These are phyloP conservation scores for Agaricus blazei DNA, from an alignment of 768 basidiomycete species.

Conservation along the genomic window DNA sequence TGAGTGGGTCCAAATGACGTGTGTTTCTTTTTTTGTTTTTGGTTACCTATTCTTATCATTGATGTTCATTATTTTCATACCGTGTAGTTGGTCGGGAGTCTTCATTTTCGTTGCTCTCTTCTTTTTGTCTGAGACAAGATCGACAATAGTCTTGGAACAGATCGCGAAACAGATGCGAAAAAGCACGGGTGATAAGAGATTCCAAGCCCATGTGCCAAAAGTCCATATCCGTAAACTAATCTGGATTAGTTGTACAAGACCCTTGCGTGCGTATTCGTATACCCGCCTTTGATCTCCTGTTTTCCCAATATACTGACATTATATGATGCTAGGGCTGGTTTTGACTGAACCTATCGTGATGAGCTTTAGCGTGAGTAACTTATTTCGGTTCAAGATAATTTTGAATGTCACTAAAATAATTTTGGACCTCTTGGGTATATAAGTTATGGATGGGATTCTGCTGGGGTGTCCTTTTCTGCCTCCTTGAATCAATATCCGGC, in stretches of 20 bases:
- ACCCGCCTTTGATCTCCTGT: no score
- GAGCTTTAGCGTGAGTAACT: constrained; percentile 59
- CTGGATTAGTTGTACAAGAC: constrained; percentile 64
- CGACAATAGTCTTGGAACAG: constrained; percentile 62
- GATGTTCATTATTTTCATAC: constrained; percentile 28
- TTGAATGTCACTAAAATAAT: constrained; percentile 17
- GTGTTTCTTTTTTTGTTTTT: constrained; percentile 6
- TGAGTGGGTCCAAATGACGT: constrained; percentile 26
- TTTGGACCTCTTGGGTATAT: not conserved
- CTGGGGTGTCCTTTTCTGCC: constrained; percentile 72
- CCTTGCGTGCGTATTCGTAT: constrained; percentile 50
- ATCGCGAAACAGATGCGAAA: constrained; percentile 61
- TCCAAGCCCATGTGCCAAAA: constrained; percentile 59
- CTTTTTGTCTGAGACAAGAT: constrained; percentile 69
- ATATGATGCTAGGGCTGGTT: constrained; percentile 44
- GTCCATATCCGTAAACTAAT: constrained; percentile 53
- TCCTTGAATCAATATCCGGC: constrained; percentile 45
- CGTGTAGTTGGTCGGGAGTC: constrained; percentile 24
- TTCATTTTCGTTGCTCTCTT: constrained; percentile 44
- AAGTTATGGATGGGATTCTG: constrained; percentile 71
- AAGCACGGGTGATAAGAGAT: constrained; percentile 57
- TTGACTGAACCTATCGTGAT: constrained; percentile 70
- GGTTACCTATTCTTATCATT: not conserved
- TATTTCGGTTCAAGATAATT: constrained; percentile 12
- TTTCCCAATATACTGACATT: not conserved